phyloP scores from a whole-genome alignment of 106 monocot genomes.

The Acorus gramineus region DNA sequence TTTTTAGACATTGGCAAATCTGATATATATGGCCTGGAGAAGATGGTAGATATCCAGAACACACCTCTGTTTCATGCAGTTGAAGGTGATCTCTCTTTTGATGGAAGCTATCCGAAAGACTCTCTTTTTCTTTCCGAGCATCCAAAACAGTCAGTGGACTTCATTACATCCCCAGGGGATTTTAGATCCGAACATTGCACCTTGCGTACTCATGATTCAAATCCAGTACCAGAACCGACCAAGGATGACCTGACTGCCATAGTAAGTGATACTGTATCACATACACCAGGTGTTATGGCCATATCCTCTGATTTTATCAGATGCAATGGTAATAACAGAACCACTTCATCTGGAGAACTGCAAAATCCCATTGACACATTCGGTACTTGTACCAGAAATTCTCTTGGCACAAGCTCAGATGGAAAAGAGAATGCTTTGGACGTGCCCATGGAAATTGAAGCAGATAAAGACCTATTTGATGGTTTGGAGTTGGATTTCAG shows the following conservation, averaged over 20 bases:
- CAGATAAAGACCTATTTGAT: slow-evolving; percentile 40
- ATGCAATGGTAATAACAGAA: slow-evolving; percentile 1
- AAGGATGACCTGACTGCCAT: background rate
- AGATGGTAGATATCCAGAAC: slow-evolving; percentile 9
- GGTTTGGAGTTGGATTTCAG: slow-evolving; percentile 44
- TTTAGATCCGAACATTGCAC: slow-evolving; percentile 2
- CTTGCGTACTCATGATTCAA: background rate
- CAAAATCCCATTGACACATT: background rate
- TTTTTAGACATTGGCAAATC: background rate
- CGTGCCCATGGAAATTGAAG: slow-evolving; percentile 1
- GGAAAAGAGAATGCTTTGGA: slow-evolving; percentile 5
- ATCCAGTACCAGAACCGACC: background rate
- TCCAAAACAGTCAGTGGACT: slow-evolving; percentile 2
- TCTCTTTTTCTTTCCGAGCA: background rate
- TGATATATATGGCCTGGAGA: slow-evolving; percentile 3
- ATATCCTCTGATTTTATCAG: slow-evolving; percentile 7
- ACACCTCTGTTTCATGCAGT: background rate
- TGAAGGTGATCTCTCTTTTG: slow-evolving; percentile 5
- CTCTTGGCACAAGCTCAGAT: background rate
- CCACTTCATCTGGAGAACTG: background rate
- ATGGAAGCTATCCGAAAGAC: background rate
- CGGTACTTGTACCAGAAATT: background rate
- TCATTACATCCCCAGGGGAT: slow-evolving; percentile 6
- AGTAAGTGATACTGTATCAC: slow-evolving; percentile 2
- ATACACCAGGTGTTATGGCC: background rate